Evolutionary conservation across 345 rosid species (phyloP).

Genomic region (Limnanthes douglasii): DNA sequence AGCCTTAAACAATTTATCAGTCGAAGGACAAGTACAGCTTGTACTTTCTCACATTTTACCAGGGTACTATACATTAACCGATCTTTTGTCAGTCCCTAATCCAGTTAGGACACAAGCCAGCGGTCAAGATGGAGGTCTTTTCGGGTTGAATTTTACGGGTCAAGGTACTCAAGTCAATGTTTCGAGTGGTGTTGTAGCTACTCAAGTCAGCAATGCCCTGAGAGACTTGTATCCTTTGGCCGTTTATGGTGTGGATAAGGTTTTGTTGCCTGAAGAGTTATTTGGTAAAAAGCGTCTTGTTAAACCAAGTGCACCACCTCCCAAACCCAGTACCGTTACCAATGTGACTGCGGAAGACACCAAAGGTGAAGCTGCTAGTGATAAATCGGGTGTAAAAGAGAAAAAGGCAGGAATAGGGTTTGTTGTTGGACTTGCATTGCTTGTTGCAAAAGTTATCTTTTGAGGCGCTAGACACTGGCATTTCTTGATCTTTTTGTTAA

Average conservation of each 20-base stretch:
- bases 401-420: slow-evolving; percentile 24
- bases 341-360: slow-evolving; percentile 7
- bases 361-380: slow-evolving; percentile 15
- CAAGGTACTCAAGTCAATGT: slow-evolving; percentile 69
- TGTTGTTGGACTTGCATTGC: slow-evolving; percentile 28
- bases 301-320: slow-evolving; percentile 23
- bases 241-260: slow-evolving; percentile 66
- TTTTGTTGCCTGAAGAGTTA: slow-evolving; percentile 50
- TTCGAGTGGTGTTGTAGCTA: slow-evolving; percentile 44
- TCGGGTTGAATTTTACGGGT: slow-evolving; percentile 58
- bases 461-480: slow-evolving; percentile 5
- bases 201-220: slow-evolving; percentile 47
- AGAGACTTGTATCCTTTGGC: slow-evolving; percentile 42
- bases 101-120: slow-evolving; percentile 61
- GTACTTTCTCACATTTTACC: slow-evolving; percentile 46
- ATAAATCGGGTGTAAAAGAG: slow-evolving; percentile 15
- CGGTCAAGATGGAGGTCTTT: slow-evolving; percentile 21
- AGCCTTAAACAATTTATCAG: slow-evolving; percentile 25
- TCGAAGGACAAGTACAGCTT: slow-evolving; percentile 43
- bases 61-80: slow-evolving; percentile 30
- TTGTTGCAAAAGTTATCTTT: slow-evolving; percentile 33
- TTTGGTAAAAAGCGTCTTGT: slow-evolving; percentile 20
- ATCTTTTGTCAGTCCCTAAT: slow-evolving; percentile 52
- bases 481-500: too few species aligned
- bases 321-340: slow-evolving; percentile 9